Percentiles rank a stretch among this genome's conserved stretches.
These are phyloP conservation scores for Adiantum capillusveneris DNA, from an alignment of 75 land plant genomes.

Conservation along the genomic window DNA sequence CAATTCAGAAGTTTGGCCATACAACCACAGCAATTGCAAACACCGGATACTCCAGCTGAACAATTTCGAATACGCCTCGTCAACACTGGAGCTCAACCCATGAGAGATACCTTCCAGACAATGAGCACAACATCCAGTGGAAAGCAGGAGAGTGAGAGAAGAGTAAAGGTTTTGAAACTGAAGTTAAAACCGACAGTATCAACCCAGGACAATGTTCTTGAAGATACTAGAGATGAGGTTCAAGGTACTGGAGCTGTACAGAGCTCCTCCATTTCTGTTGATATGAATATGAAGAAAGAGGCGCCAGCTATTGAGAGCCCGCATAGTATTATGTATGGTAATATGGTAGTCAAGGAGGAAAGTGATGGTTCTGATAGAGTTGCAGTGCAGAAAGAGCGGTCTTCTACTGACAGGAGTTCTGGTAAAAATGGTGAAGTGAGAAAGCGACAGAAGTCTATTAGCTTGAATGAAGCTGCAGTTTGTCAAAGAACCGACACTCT, in stretches of 20 bases:
- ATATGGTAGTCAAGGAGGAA: neutral
- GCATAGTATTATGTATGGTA: neutral
- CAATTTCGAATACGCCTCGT: constrained; percentile 1
- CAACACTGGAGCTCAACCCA: constrained; percentile 4
- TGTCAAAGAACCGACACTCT: neutral
- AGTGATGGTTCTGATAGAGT: neutral
- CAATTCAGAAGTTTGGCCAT: neutral
- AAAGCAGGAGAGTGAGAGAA: constrained; percentile 14
- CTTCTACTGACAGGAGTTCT: neutral
- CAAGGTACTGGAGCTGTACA: neutral
- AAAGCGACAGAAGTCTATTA: constrained; percentile 16
- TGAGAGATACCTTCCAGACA: constrained; percentile 16
- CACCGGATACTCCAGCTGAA: constrained; percentile 4
- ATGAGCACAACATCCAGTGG: constrained; percentile 10
- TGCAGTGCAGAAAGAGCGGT: neutral
- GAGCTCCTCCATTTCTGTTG: constrained; percentile 56
- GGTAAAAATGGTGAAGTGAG: constrained; percentile 26
- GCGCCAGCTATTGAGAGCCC: neutral
- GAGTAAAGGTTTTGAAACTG: constrained; percentile 33
- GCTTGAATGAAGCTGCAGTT: neutral
- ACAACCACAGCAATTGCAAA: constrained; percentile 4
- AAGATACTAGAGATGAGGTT: neutral
- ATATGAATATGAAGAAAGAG: constrained; percentile 2
- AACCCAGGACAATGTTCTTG: neutral
- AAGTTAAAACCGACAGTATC: constrained; percentile 29